phyloP scores from a whole-genome alignment of 352 stramenopile species.

The Pythium folliculosum region DNA sequence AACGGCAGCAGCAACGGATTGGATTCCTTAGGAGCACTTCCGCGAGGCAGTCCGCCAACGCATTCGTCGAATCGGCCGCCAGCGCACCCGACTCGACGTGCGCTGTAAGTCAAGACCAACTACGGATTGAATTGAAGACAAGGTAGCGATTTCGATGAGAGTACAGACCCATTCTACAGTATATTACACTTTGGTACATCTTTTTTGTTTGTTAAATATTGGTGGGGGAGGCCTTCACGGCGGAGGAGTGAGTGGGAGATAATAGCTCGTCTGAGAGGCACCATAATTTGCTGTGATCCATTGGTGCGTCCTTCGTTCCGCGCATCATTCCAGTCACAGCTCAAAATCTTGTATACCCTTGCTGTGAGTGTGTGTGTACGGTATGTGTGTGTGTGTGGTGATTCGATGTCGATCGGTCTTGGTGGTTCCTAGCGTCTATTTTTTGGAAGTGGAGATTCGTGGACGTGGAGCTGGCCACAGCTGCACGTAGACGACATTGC shows the following conservation, averaged over 20 bases:
- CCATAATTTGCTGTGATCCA: background rate
- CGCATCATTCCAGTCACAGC: background rate
- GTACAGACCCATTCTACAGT: conserved; percentile 6
- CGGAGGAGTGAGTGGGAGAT: background rate
- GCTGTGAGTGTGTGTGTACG: background rate
- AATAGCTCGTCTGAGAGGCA: background rate
- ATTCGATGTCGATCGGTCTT: conserved; percentile 6
- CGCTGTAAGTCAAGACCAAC: conserved; percentile 33
- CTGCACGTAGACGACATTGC: background rate
- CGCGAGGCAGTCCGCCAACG: conserved; percentile 13
- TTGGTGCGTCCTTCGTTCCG: background rate
- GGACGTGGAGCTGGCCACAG: background rate
- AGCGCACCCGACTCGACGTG: conserved; percentile 69
- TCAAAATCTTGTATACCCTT: background rate
- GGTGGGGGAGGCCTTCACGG: background rate
- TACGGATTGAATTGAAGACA: too few species aligned
- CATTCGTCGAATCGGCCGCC: conserved; percentile 34
- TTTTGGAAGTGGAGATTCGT: background rate
- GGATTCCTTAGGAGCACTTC: conserved; percentile 17
- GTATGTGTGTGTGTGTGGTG: conserved; percentile 10
- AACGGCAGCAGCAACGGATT: conserved; percentile 9
- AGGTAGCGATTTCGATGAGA: background rate
- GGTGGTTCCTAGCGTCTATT: conserved; percentile 12
- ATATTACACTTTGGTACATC: conserved; percentile 25
- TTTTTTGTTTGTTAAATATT: conserved; percentile 39